Percentiles rank a stretch among this genome's conserved stretches.
These are phyloP conservation scores for Phytophthora sojae DNA, from an alignment of 352 stramenopile species.

Conservation along the genomic window DNA sequence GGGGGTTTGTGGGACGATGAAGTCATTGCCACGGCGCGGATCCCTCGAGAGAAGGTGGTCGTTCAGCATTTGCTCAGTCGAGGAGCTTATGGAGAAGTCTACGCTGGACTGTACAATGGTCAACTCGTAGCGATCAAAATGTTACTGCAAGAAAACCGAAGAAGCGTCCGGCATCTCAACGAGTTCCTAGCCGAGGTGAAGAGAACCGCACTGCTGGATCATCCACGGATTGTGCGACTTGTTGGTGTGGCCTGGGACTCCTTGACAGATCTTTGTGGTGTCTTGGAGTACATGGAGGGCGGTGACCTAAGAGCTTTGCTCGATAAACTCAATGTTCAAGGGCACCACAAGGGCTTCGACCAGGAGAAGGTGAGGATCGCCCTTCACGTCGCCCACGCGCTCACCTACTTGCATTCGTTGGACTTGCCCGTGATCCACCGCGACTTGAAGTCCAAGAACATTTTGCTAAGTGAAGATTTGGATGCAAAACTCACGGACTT, in stretches of 20 bases:
- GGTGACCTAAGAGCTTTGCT: constrained; percentile 48
- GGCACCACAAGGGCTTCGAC: constrained; percentile 23
- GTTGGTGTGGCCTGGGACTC: constrained; percentile 50
- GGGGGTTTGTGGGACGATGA: constrained; percentile 39
- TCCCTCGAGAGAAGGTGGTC: constrained; percentile 42
- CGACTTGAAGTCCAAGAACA: constrained; percentile 72
- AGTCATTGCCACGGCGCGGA: constrained; percentile 32
- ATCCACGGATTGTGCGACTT: constrained; percentile 49
- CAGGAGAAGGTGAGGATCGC: constrained; percentile 41
- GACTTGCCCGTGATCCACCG: constrained; percentile 50
- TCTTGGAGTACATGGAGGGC: constrained; percentile 52
- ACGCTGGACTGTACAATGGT: constrained; percentile 35
- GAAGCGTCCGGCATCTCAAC: constrained; percentile 30
- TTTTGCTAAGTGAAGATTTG: constrained; percentile 43
- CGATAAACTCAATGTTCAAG: constrained; percentile 6
- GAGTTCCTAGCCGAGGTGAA: constrained; percentile 44
- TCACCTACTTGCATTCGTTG: constrained; percentile 57
- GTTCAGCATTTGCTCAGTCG: constrained; percentile 29
- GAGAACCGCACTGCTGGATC: constrained; percentile 38
- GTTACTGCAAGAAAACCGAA: constrained; percentile 34
- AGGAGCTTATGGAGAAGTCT: constrained; percentile 47
- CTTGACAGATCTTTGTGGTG: constrained; percentile 43
- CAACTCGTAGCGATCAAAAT: constrained; percentile 43
- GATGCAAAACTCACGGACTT: constrained; percentile 56
- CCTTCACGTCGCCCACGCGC: constrained; percentile 43